Percentiles rank a stretch among this genome's conserved stretches.
These are phyloP conservation scores for Aquilaria agallochum DNA, from an alignment of 441 rosid genomes.

Conservation along the genomic window DNA sequence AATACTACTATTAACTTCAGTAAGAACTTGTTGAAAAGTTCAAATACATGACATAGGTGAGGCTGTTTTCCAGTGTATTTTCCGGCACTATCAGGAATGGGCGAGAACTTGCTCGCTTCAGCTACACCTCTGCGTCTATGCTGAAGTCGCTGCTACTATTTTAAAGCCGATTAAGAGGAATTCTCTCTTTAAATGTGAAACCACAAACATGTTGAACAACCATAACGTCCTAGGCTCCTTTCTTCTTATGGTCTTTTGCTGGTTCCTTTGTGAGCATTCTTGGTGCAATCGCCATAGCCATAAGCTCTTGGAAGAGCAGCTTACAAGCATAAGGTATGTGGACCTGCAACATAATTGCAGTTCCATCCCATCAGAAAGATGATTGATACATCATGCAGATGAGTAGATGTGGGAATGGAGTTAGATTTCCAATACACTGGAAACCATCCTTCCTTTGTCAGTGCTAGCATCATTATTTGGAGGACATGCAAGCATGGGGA, in stretches of 20 bases:
- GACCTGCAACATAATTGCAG: slow-evolving; percentile 41
- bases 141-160: no score
- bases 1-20: no score
- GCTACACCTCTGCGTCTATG: no score
- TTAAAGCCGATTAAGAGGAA: no score
- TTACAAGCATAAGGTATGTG: slow-evolving; percentile 94
- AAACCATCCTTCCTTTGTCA: not conserved
- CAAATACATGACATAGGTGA: no score
- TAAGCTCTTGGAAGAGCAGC: slow-evolving; percentile 91
- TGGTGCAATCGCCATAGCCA: slow-evolving; percentile 98
- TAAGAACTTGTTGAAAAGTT: no score
- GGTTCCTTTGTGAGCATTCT: slow-evolving; percentile 82
- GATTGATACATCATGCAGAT: not conserved
- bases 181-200: no score
- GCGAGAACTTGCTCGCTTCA: no score
- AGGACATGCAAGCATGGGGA: not conserved
- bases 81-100: no score
- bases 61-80: no score
- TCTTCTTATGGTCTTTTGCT: slow-evolving; percentile 52
- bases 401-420: not conserved
- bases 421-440: not conserved
- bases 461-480: not conserved
- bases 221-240: slow-evolving; percentile 36
- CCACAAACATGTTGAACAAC: no score
- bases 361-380: not conserved